Evolutionary conservation across 73 alveolate genomes (phyloP).

Genomic region (Breviolum minutum): DNA sequence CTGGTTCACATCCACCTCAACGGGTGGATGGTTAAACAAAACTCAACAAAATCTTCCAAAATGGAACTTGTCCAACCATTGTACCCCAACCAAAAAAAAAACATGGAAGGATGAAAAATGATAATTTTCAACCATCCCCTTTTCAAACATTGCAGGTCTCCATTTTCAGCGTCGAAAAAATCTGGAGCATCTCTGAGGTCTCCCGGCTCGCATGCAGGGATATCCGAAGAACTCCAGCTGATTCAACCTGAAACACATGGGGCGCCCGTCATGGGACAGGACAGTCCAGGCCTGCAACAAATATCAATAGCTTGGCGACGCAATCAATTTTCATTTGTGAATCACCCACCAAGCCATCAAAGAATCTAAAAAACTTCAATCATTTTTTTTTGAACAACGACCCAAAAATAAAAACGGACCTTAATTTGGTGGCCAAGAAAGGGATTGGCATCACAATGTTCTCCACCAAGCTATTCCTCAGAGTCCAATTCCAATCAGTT

Average conservation of each 20-base stretch:
- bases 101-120: not conserved
- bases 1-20: too few species aligned
- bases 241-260: conserved; percentile 31
- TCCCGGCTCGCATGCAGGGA: conserved; percentile 80
- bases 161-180: too few species aligned
- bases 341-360: too few species aligned
- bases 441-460: conserved; percentile 41
- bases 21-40: not conserved
- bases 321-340: too few species aligned
- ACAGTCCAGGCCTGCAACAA: not conserved
- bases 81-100: not conserved
- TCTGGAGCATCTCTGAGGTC: too few species aligned
- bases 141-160: too few species aligned
- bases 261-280: not conserved
- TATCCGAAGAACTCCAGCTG: conserved; percentile 50
- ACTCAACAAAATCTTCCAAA: not conserved
- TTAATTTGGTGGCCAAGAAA: conserved; percentile 73
- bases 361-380: too few species aligned
- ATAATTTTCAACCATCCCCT: not conserved
- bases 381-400: too few species aligned
- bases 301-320: not conserved
- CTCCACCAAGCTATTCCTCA: conserved; percentile 46
- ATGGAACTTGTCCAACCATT: too few species aligned
- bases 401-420: too few species aligned
- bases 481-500: not conserved